Evolutionary conservation across 345 rosid species (phyloP), one percentile per base, ranked within the genome.

Genomic region (Erodium maritimum): DNA sequence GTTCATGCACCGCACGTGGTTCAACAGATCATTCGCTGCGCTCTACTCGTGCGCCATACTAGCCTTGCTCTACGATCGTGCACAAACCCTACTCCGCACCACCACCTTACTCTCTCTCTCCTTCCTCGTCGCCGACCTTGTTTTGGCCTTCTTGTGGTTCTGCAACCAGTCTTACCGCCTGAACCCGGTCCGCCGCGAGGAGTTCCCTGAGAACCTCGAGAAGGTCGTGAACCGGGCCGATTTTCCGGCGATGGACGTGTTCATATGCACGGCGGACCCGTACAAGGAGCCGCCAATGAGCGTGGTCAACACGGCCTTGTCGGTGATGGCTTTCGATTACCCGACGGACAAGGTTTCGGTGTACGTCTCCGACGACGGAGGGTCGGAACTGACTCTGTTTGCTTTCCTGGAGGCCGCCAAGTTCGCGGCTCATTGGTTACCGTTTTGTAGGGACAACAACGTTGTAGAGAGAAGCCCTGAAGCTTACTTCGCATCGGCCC

Each of bases 321-420:
- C 60, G 60, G 34, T 3, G 18, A 76, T 90, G 89, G 89, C 84
- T 1, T 90, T 80, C 18, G 85, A 83, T 23, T 90, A 87, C 63
- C 97, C 97, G 2, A 16, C 74, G 1, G 77, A 82, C 60, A 87
- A 82, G 76, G 23, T 85, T 20, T 79, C 95, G 12, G 75, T 90
- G 13, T 90, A 83, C 7, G 69, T 90, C 4, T 87, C 95, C 0
- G 97, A 90, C 65, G 97, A 90, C 20, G 95, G 94, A 12, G 95
- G 95, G 33, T 90, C 95, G 0, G 67, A 70, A 19, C 61, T 85
- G 52, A 90, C 95, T 9, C 75, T 90, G 18, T 90, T 80, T 48
- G 94, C 95, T 57, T 71, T 90, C 57, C 63, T 78, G 79, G 95
- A 87, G 58, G 94, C 87, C 2, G 84, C 86, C 5, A 69, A 69